Conservation (phyloP, 805 yeast genomes). For the Candida methanosorbosa region DNA sequence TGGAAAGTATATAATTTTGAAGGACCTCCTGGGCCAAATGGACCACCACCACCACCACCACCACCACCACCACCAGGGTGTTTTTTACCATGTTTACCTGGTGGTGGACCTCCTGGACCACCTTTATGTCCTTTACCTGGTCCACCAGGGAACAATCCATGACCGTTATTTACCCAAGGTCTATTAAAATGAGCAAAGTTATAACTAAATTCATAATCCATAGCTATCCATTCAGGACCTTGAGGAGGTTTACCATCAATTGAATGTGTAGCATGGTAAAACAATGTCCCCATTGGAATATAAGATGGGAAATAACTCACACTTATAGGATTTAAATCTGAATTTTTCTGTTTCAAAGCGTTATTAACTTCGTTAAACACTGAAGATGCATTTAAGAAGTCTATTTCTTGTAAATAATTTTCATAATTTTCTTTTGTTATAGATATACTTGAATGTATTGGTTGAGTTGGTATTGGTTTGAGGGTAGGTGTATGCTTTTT, state of each 20-base stretch:
- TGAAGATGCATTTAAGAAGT: constrained; percentile 41
- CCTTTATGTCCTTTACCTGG: constrained; percentile 1
- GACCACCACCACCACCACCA: constrained; percentile 6
- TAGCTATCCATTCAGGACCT: constrained; percentile 51
- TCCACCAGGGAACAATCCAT: constrained; percentile 2
- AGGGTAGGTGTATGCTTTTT: neutral
- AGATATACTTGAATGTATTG: neutral
- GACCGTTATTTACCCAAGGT: constrained; percentile 2
- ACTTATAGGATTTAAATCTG: constrained; percentile 47
- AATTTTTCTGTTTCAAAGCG: constrained; percentile 41
- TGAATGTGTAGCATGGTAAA: constrained; percentile 44
- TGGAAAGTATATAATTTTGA: constrained; percentile 35
- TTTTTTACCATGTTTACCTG: constrained; percentile 2
- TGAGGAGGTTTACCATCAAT: constrained; percentile 19
- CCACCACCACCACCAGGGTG: constrained; percentile 4
- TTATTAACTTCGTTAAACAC: constrained; percentile 47
- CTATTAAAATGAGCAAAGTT: constrained; percentile 27
- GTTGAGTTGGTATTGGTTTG: neutral
- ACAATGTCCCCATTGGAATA: constrained; percentile 47
- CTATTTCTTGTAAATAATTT: constrained; percentile 22
- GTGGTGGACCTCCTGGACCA: constrained; percentile 1
- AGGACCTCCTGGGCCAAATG: constrained; percentile 4
- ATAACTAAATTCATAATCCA: constrained; percentile 55
- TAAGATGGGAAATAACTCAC: constrained; percentile 52
- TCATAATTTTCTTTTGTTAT: constrained; percentile 14